These are phyloP conservation scores for Ramaria sp. DNA, from an alignment of 768 basidiomycete species.

Conservation along the genomic window DNA sequence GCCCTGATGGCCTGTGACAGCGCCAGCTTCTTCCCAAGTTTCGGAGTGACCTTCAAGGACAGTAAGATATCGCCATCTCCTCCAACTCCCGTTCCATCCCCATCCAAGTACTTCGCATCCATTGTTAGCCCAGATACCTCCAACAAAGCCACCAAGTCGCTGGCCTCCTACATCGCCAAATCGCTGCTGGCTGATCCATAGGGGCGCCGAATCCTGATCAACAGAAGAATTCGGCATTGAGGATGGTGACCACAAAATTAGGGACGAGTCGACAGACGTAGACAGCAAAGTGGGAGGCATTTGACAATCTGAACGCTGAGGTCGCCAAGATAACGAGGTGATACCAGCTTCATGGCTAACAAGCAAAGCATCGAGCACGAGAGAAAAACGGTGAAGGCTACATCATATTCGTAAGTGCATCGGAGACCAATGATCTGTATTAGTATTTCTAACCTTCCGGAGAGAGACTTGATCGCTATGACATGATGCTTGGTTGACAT, in stretches of 20 bases:
- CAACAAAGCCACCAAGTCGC: constrained; percentile 85
- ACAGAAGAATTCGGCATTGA: constrained; percentile 26
- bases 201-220: constrained; percentile 35
- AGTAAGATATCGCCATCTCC: constrained; percentile 58
- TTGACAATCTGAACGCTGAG: constrained; percentile 19
- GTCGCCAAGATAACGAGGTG: constrained; percentile 81
- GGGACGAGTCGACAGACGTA: constrained; percentile 87
- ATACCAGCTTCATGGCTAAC: constrained; percentile 94
- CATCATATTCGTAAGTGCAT: not conserved
- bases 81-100: constrained; percentile 94
- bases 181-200: constrained; percentile 86
- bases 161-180: constrained; percentile 95
- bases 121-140: constrained; percentile 66
- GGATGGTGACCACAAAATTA: constrained; percentile 90
- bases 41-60: constrained; percentile 20
- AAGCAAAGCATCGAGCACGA: constrained; percentile 89
- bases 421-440: not conserved
- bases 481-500: constrained; percentile 86
- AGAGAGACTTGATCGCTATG: constrained; percentile 46
- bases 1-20: constrained; percentile 76
- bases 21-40: constrained; percentile 68
- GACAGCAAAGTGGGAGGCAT: constrained; percentile 59
- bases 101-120: constrained; percentile 65
- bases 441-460: constrained; percentile 23
- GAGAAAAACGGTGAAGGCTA: constrained; percentile 49